These are phyloP conservation scores for Saposhnikovia divaricata DNA, from an alignment of 129 eudicot species.

Conservation along the genomic window DNA sequence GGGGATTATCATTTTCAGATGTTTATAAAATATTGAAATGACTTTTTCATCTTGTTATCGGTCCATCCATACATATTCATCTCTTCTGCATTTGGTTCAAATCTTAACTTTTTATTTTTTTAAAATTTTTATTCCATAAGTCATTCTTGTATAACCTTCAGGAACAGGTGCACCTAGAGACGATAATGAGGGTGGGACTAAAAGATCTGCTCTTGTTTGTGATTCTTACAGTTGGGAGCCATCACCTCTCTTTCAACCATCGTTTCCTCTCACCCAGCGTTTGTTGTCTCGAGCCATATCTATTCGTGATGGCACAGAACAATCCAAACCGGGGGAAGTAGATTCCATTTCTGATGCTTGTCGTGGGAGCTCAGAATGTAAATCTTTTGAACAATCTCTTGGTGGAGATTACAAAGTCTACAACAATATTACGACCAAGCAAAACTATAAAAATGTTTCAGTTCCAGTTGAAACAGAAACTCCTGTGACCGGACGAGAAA, in stretches of 20 bases:
- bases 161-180: no score
- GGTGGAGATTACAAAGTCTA: slow-evolving; percentile 21
- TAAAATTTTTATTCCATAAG: no score
- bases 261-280: slow-evolving; percentile 35
- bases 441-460: slow-evolving; percentile 19
- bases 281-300: slow-evolving; percentile 44
- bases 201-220: no score
- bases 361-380: slow-evolving; percentile 24
- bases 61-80: no score
- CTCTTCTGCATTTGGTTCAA: no score
- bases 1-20: no score
- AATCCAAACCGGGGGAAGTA: slow-evolving; percentile 20
- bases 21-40: no score
- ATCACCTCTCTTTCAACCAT: slow-evolving; percentile 63
- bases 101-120: no score
- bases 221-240: slow-evolving; percentile 61
- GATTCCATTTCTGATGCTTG: slow-evolving; percentile 25
- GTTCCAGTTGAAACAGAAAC: slow-evolving; percentile 15
- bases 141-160: no score
- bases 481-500: slow-evolving; percentile 20
- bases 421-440: slow-evolving; percentile 16
- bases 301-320: slow-evolving; percentile 52
- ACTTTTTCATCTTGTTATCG: no score
- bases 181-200: no score
- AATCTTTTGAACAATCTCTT: slow-evolving; percentile 22